These are phyloP conservation scores for Solanum lignicaule DNA, from an alignment of 257 asterid species.

Conservation along the genomic window DNA sequence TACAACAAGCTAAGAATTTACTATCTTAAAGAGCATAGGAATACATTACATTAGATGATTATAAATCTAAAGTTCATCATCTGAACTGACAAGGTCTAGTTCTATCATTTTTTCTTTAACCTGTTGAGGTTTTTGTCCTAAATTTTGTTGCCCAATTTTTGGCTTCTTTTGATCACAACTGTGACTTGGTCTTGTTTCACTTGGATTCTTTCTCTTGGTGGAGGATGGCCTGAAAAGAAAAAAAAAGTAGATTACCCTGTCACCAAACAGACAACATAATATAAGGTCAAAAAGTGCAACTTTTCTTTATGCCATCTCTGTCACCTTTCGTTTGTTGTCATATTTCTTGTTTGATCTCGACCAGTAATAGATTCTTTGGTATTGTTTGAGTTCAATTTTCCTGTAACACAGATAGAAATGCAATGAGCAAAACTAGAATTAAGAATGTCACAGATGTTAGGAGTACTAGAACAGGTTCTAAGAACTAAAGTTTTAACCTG, in stretches of 20 bases:
- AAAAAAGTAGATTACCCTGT: neutral
- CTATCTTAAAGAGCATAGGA: neutral
- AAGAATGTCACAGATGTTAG: neutral
- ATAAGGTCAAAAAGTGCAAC: neutral
- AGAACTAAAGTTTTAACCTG: conserved; percentile 33
- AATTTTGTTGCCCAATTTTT: conserved; percentile 30
- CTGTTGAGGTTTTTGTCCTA: conserved; percentile 16
- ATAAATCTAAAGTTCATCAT: conserved; percentile 46
- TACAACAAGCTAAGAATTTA: neutral
- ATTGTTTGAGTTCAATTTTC: conserved; percentile 21
- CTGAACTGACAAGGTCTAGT: conserved; percentile 67
- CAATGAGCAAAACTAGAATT: neutral
- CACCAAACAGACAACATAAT: conserved; percentile 1
- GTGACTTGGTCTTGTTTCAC: conserved; percentile 25
- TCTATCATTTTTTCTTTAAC: conserved; percentile 71
- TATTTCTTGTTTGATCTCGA: conserved; percentile 23
- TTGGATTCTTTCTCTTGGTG: conserved; percentile 8
- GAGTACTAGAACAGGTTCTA: neutral
- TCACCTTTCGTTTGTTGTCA: conserved; percentile 39
- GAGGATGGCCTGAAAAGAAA: conserved; percentile 9
- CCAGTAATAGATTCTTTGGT: conserved; percentile 11
- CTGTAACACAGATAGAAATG: conserved; percentile 16
- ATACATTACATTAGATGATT: neutral
- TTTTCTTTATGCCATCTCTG: neutral
- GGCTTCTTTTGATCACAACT: conserved; percentile 44